These are phyloP conservation scores for Paracorniculantispora psalliotae DNA, from an alignment of 2,329 filamentous ascomycete species.

Conservation along the genomic window DNA sequence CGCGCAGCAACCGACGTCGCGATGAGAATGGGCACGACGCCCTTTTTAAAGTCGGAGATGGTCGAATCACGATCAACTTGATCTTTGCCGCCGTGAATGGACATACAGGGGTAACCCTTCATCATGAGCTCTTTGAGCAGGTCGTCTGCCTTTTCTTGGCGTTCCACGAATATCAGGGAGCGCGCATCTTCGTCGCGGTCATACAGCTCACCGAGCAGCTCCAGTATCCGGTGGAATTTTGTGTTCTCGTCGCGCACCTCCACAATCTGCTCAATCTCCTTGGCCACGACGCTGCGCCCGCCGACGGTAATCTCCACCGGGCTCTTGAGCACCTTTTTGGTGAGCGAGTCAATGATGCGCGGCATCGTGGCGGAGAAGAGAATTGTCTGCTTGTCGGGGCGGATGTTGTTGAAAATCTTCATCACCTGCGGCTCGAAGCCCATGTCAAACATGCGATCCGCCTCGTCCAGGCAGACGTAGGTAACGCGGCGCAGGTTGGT, in stretches of 20 bases:
- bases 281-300: slow-evolving; percentile 79
- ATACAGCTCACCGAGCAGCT: slow-evolving; percentile 83
- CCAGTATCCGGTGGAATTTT: slow-evolving; percentile 80
- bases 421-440: slow-evolving; percentile 97
- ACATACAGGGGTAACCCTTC: slow-evolving; percentile 87
- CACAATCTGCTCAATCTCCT: slow-evolving; percentile 89
- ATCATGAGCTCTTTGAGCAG: slow-evolving; percentile 71
- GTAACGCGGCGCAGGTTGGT: slow-evolving; percentile 86
- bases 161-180: slow-evolving; percentile 85
- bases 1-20: slow-evolving; percentile 94
- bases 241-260: slow-evolving; percentile 76
- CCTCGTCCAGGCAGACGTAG: slow-evolving; percentile 94
- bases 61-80: slow-evolving; percentile 90
- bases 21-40: slow-evolving; percentile 82
- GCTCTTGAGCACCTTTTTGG: slow-evolving; percentile 78
- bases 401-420: slow-evolving; percentile 89
- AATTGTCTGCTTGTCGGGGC: slow-evolving; percentile 88
- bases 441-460: slow-evolving; percentile 99
- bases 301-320: slow-evolving; percentile 92
- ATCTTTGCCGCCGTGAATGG: slow-evolving; percentile 90
- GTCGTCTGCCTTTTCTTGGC: slow-evolving; percentile 84
- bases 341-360: slow-evolving; percentile 83
- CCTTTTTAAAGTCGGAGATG: slow-evolving; percentile 89
- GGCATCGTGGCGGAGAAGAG: slow-evolving; percentile 97
- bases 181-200: slow-evolving; percentile 84